Conservation (phyloP, 2,329 filamentous ascomycete genomes). For the Colletotrichum eremochloae region DNA sequence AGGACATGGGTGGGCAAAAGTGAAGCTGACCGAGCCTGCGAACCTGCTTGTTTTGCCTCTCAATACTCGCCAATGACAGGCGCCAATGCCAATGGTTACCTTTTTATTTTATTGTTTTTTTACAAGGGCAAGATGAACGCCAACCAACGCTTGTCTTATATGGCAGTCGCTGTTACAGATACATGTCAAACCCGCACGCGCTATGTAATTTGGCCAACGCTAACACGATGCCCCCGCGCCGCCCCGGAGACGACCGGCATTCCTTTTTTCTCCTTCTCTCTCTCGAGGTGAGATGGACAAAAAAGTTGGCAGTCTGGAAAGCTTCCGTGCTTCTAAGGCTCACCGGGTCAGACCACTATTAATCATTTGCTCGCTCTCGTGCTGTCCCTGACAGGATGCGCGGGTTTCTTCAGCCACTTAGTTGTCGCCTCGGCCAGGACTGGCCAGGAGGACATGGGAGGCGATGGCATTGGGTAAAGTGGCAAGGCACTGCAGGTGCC, state of each 20-base stretch:
- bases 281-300: not conserved
- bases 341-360: slow-evolving; percentile 12
- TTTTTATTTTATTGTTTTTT: not conserved
- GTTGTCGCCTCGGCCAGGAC: slow-evolving; percentile 22
- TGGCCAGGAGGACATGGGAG: slow-evolving; percentile 10
- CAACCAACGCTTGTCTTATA: slow-evolving; percentile 4
- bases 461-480: slow-evolving; percentile 2
- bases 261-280: not conserved
- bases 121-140: not conserved
- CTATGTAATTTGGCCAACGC: slow-evolving; percentile 2
- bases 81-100: slow-evolving; percentile 22
- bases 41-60: slow-evolving; percentile 10
- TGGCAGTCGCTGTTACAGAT: slow-evolving; percentile 22
- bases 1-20: slow-evolving; percentile 4
- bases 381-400: slow-evolving; percentile 36
- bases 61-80: slow-evolving; percentile 21
- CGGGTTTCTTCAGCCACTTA: slow-evolving; percentile 20
- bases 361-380: slow-evolving; percentile 1
- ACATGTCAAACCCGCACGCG: slow-evolving; percentile 16
- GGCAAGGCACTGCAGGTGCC: slow-evolving; percentile 2
- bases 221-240: not conserved
- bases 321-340: slow-evolving; percentile 15
- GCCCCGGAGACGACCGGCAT: not conserved
- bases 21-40: slow-evolving; percentile 7
- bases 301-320: slow-evolving; percentile 3